Conservation (phyloP, 257 asterid species). For the Ajuga chamaepitys region DNA sequence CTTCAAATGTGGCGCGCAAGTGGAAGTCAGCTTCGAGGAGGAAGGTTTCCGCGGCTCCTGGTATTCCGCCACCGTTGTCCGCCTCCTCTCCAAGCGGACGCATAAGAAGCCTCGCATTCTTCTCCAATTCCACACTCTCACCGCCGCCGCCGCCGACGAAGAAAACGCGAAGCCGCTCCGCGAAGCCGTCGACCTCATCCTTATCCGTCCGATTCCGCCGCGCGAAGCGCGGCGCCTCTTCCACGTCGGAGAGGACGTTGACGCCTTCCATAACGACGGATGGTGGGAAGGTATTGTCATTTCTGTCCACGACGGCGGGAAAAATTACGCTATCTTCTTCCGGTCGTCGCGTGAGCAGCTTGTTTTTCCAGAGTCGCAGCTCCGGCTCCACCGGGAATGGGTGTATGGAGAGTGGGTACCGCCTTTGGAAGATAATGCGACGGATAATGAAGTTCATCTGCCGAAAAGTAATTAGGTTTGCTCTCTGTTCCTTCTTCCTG, state of each 20-base stretch:
- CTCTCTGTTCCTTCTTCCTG: conserved; percentile 1
- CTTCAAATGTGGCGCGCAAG: conserved; percentile 33
- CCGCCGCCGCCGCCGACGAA: background rate
- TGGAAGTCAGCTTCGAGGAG: conserved; percentile 43
- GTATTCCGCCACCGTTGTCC: conserved; percentile 47
- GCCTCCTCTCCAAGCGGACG: conserved; percentile 13
- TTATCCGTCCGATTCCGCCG: conserved; percentile 45
- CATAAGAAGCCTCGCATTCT: conserved; percentile 6
- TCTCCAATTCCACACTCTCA: conserved; percentile 40
- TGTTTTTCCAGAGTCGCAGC: conserved; percentile 25
- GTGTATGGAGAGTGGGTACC: conserved; percentile 50
- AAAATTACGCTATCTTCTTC: conserved; percentile 43
- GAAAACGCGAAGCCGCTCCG: conserved; percentile 21
- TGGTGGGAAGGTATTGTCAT: conserved; percentile 63
- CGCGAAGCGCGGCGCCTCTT: conserved; percentile 35
- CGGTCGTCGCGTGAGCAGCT: conserved; percentile 48
- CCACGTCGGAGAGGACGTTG: conserved; percentile 44
- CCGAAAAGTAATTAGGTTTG: conserved; percentile 14
- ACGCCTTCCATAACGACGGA: conserved; percentile 58
- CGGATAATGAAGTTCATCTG: background rate
- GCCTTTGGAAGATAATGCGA: conserved; percentile 14
- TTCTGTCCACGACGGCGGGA: background rate
- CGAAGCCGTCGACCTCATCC: conserved; percentile 33
- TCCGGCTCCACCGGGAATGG: conserved; percentile 70
- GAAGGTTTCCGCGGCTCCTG: conserved; percentile 56